A percentile compares a stretch with the other conserved stretches of the same genome.
Conservation (phyloP, 768 basidiomycete genomes). For the Hygrocybe coccinea region DNA sequence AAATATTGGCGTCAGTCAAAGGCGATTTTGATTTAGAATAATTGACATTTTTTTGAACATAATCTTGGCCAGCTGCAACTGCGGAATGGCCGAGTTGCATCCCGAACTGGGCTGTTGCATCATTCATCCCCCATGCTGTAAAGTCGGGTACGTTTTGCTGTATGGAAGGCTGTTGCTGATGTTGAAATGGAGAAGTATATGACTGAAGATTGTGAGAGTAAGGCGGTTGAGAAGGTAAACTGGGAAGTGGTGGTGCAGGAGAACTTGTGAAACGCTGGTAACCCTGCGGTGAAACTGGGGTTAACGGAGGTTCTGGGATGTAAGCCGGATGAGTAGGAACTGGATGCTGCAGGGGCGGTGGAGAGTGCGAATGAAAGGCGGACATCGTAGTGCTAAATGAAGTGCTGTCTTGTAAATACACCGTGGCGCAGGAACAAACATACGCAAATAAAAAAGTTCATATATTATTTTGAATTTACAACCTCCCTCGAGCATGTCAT, state of each 20-base stretch:
- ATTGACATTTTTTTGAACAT: constrained; percentile 89
- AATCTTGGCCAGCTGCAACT: constrained; percentile 90
- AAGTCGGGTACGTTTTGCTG: constrained; percentile 42
- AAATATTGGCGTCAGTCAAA: constrained; percentile 10
- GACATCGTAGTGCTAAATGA: neutral
- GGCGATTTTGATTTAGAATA: neutral
- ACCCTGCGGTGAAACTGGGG: constrained; percentile 66
- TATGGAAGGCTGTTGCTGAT: constrained; percentile 33
- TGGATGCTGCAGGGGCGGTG: constrained; percentile 81
- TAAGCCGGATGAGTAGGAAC: constrained; percentile 84
- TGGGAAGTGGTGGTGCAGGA: constrained; percentile 35
- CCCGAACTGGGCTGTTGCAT: constrained; percentile 90
- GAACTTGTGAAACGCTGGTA: constrained; percentile 71
- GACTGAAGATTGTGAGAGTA: constrained; percentile 30
- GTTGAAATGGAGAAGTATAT: constrained; percentile 48
- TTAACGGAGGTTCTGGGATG: constrained; percentile 78
- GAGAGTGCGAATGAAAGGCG: constrained; percentile 40
- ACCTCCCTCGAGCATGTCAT: constrained; percentile 7
- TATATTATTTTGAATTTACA: too few species aligned
- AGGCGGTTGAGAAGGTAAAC: constrained; percentile 15
- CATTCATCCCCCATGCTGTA: constrained; percentile 81
- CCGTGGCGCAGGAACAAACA: neutral
- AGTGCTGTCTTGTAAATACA: neutral
- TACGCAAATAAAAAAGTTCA: constrained; percentile 3
- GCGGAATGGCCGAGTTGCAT: constrained; percentile 93